These are phyloP conservation scores for Proliferodiscus dingleyae DNA, from an alignment of 2,329 filamentous ascomycete genomes.

Conservation along the genomic window DNA sequence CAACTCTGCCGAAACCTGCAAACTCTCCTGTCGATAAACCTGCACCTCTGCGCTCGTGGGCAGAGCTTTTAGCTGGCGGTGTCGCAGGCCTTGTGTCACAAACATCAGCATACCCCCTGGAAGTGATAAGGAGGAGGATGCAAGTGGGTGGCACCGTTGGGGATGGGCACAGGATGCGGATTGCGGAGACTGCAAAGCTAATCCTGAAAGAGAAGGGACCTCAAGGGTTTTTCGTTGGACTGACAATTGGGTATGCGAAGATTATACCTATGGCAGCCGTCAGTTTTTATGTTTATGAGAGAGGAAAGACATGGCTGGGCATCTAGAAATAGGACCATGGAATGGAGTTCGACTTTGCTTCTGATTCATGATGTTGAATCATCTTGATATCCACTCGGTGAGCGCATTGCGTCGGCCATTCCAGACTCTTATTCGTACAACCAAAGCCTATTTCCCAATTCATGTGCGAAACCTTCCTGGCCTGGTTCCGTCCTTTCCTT, in stretches of 20 bases:
- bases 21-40: constrained; percentile 54
- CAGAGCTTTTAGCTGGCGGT: constrained; percentile 79
- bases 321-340: constrained; percentile 45
- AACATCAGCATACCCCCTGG: constrained; percentile 87
- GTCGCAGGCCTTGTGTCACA: constrained; percentile 85
- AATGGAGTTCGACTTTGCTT: constrained; percentile 1
- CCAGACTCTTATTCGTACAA: no score
- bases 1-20: constrained; percentile 63
- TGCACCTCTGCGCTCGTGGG: constrained; percentile 74
- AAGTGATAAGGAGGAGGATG: constrained; percentile 89
- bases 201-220: constrained; percentile 74
- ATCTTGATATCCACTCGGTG: no score
- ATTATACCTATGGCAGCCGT: constrained; percentile 82
- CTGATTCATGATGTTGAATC: neutral
- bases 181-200: constrained; percentile 70
- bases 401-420: no score
- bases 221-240: constrained; percentile 82
- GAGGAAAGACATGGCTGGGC: constrained; percentile 57
- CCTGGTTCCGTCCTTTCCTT: no score
- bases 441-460: no score
- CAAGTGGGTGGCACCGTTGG: constrained; percentile 94
- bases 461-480: no score
- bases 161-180: constrained; percentile 73
- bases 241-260: constrained; percentile 94
- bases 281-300: constrained; percentile 62